phyloP scores from a whole-genome alignment of 768 basidiomycete species.

The Mycena vulgaris region DNA sequence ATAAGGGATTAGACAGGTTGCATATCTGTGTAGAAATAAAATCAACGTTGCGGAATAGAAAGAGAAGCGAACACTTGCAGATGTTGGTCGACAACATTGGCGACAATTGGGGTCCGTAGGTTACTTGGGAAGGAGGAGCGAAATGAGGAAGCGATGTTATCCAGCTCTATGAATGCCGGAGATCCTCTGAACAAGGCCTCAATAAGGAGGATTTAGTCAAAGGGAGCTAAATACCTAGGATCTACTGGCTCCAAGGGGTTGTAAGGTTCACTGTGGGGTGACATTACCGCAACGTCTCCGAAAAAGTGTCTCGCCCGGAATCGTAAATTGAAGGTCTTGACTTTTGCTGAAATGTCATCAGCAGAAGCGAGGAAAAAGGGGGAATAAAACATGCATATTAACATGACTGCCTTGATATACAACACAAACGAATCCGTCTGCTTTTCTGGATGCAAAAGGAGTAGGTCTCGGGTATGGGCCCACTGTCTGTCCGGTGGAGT shows the following conservation, averaged over 20 bases:
- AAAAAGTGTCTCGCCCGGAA: conserved; percentile 73
- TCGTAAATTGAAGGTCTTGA: conserved; percentile 78
- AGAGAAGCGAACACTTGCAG: conserved; percentile 58
- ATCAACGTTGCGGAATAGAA: background rate
- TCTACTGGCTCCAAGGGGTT: conserved; percentile 66
- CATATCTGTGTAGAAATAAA: conserved; percentile 30
- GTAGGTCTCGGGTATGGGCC: conserved; percentile 73
- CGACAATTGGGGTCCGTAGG: conserved; percentile 68
- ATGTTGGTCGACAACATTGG: conserved; percentile 72
- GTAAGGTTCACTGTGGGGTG: conserved; percentile 53
- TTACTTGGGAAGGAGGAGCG: conserved; percentile 71
- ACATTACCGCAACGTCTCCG: conserved; percentile 67
- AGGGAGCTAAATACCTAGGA: conserved; percentile 23
- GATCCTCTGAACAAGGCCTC: conserved; percentile 62
- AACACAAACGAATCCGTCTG: conserved; percentile 81
- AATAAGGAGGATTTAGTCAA: background rate
- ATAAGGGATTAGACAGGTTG: conserved; percentile 60
- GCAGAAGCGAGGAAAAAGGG: background rate
- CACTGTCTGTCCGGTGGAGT: conserved; percentile 73
- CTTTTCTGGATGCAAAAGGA: conserved; percentile 72
- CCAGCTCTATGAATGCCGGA: conserved; percentile 75
- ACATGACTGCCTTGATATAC: conserved; percentile 77
- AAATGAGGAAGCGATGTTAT: conserved; percentile 71
- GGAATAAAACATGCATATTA: conserved; percentile 63
- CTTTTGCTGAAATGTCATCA: conserved; percentile 35